These are phyloP conservation scores for Candida pseudoglaebosa DNA, from an alignment of 805 yeast species.

Conservation along the genomic window DNA sequence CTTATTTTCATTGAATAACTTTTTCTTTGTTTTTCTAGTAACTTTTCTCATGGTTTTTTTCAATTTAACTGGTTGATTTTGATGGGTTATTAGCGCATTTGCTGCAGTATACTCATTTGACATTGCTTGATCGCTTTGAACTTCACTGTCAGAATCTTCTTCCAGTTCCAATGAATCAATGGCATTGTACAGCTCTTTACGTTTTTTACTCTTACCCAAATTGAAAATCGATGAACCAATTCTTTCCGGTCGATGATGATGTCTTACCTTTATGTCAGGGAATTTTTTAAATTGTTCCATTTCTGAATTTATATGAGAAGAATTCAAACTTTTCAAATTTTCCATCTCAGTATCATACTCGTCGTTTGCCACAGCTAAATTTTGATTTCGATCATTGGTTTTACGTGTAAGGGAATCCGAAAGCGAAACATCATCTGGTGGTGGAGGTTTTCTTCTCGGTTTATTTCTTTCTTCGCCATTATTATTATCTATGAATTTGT, in stretches of 20 bases:
- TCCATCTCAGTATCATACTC: slow-evolving; percentile 6
- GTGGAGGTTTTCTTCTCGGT: slow-evolving; percentile 28
- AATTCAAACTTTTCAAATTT: slow-evolving; percentile 9
- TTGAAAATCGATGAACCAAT: slow-evolving; percentile 14
- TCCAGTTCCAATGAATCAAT: slow-evolving; percentile 13
- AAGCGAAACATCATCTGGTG: slow-evolving; percentile 8
- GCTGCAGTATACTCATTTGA: slow-evolving; percentile 4
- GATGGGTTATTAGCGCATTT: slow-evolving; percentile 10
- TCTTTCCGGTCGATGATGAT: slow-evolving; percentile 1
- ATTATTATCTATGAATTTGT: not conserved
- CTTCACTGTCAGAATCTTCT: slow-evolving; percentile 5
- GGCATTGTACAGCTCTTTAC: slow-evolving; percentile 10
- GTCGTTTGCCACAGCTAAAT: slow-evolving; percentile 4
- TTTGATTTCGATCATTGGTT: not conserved
- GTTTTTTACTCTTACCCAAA: slow-evolving; percentile 12
- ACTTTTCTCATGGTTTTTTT: slow-evolving; percentile 50
- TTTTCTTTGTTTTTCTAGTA: slow-evolving; percentile 34
- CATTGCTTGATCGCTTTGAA: not conserved
- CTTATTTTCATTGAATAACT: slow-evolving; percentile 73
- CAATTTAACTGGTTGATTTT: slow-evolving; percentile 34
- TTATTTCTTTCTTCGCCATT: slow-evolving; percentile 4
- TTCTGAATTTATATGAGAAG: slow-evolving; percentile 5
- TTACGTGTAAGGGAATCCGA: not conserved
- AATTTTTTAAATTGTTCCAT: slow-evolving; percentile 28
- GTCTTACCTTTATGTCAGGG: slow-evolving; percentile 19